phyloP scores from a whole-genome alignment of 2,329 filamentous ascomycete species.

The Westerdykella ornata region DNA sequence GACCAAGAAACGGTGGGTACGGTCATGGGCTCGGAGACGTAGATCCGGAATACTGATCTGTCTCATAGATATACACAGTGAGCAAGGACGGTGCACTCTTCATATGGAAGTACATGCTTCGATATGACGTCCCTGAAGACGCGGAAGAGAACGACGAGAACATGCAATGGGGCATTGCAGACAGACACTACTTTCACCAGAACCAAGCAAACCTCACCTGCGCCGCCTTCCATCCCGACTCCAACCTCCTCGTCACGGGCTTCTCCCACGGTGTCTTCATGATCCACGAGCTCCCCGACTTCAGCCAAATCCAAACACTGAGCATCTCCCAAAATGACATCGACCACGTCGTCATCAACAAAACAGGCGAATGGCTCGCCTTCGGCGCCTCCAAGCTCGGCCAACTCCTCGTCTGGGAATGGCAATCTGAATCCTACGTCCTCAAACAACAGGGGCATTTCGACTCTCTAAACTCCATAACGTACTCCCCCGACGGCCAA shows the following conservation, averaged over 20 bases:
- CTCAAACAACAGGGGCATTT: conserved; percentile 97
- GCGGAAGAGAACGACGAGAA: conserved; percentile 56
- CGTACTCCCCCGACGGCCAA: conserved; percentile 90
- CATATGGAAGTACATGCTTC: conserved; percentile 74
- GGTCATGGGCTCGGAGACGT: not conserved
- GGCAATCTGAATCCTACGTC: conserved; percentile 98
- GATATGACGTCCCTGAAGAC: conserved; percentile 50
- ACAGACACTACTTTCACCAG: conserved; percentile 91
- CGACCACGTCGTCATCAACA: conserved; percentile 89
- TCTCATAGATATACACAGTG: conserved; percentile 69
- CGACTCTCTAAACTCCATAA: conserved; percentile 87
- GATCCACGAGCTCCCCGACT: conserved; percentile 91
- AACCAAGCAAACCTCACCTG: conserved; percentile 80
- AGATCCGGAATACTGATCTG: conserved; percentile 1
- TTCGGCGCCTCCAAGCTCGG: conserved; percentile 94
- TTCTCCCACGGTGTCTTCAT: conserved; percentile 94
- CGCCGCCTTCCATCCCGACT: conserved; percentile 78
- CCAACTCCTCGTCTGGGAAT: conserved; percentile 97
- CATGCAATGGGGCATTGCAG: conserved; percentile 83
- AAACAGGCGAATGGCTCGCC: conserved; percentile 91
- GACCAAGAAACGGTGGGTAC: conserved; percentile 68
- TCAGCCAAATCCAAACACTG: conserved; percentile 85
- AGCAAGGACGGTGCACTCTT: conserved; percentile 98
- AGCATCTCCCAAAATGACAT: conserved; percentile 97
- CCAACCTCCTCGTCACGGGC: conserved; percentile 89